A percentile compares a stretch with the other conserved stretches of the same genome.
phyloP scores from a whole-genome alignment of 2,329 filamentous ascomycete species.

The Ophiostoma sp. region DNA sequence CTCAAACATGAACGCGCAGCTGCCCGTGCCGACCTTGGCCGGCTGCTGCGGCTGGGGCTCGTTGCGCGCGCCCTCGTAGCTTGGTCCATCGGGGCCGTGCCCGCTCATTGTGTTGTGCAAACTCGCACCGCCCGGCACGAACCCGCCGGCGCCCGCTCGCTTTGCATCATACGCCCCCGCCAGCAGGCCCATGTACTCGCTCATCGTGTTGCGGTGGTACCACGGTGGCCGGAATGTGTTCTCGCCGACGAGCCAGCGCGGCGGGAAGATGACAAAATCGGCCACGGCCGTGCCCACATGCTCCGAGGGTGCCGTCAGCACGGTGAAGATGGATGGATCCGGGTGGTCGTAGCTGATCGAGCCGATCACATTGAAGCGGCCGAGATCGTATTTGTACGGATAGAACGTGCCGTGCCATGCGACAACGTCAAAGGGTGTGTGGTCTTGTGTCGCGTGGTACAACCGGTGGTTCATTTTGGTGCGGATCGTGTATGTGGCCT shows the following conservation, averaged over 20 bases:
- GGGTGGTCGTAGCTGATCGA: slow-evolving; percentile 70
- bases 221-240: slow-evolving; percentile 67
- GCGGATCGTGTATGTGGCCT: slow-evolving; percentile 48
- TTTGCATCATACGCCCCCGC: slow-evolving; percentile 58
- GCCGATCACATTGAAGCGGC: slow-evolving; percentile 69
- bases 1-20: slow-evolving; percentile 66
- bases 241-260: slow-evolving; percentile 63
- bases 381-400: slow-evolving; percentile 76
- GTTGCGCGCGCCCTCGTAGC: slow-evolving; percentile 51
- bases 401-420: slow-evolving; percentile 78
- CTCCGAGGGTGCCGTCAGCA: slow-evolving; percentile 58
- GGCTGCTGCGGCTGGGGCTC: slow-evolving; percentile 46
- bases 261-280: slow-evolving; percentile 69
- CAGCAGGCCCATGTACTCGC: slow-evolving; percentile 60
- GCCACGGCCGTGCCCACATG: slow-evolving; percentile 58
- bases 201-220: slow-evolving; percentile 66
- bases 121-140: slow-evolving; percentile 54
- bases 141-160: slow-evolving; percentile 50
- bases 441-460: slow-evolving; percentile 59
- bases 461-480: slow-evolving; percentile 64
- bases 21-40: slow-evolving; percentile 53
- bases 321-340: slow-evolving; percentile 72
- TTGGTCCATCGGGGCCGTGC: slow-evolving; percentile 55
- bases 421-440: slow-evolving; percentile 70
- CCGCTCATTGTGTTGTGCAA: slow-evolving; percentile 68